Conservation (phyloP, 129 eudicot species). For the Flaveria bidentis region DNA sequence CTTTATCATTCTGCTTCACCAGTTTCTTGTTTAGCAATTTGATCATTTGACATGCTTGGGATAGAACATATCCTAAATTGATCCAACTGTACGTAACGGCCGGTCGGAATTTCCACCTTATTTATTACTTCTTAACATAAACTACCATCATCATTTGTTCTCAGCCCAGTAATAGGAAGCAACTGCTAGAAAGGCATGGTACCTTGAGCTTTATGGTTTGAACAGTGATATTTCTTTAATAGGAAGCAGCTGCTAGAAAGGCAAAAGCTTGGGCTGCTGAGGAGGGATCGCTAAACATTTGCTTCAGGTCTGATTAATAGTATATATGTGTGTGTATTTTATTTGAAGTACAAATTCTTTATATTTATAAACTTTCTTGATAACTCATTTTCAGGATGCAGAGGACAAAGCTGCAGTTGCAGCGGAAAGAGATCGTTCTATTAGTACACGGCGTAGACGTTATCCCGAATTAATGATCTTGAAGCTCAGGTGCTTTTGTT, state of each 20-base stretch:
- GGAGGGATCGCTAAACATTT: slow-evolving; percentile 71
- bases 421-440: slow-evolving; percentile 79
- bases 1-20: too few relatives aligned
- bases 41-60: too few relatives aligned
- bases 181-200: too few relatives aligned
- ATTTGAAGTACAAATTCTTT: neutral
- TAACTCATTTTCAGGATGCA: slow-evolving; percentile 59
- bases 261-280: slow-evolving; percentile 90
- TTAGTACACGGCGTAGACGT: slow-evolving; percentile 78
- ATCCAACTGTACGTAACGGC: too few relatives aligned
- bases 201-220: slow-evolving; percentile 38
- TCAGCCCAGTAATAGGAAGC: too few relatives aligned
- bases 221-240: slow-evolving; percentile 12
- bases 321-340: neutral
- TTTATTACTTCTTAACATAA: neutral
- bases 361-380: slow-evolving; percentile 18
- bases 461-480: slow-evolving; percentile 82
- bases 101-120: too few relatives aligned
- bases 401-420: slow-evolving; percentile 86
- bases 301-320: slow-evolving; percentile 66
- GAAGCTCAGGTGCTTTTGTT: slow-evolving; percentile 81
- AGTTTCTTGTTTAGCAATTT: slow-evolving; percentile 19
- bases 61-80: too few relatives aligned
- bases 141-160: slow-evolving; percentile 18
- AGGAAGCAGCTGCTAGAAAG: slow-evolving; percentile 73